A percentile compares a stretch with the other conserved stretches of the same genome.
phyloP scores from a whole-genome alignment of 2,329 filamentous ascomycete species.

The Ophiostoma sp. region DNA sequence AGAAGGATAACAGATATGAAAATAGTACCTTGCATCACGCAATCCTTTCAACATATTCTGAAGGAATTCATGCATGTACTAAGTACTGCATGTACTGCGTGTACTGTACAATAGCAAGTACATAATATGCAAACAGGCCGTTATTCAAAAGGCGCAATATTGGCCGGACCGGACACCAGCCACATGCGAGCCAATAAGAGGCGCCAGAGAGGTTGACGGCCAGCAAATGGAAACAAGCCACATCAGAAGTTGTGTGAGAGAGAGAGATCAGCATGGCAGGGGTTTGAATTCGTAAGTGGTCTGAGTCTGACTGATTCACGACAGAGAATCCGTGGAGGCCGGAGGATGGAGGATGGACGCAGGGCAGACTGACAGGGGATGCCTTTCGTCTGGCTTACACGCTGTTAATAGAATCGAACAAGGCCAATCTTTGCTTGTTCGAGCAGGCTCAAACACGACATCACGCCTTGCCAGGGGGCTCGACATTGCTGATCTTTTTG shows the following conservation, averaged over 20 bases:
- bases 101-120: background rate
- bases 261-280: background rate
- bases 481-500: background rate
- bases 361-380: background rate
- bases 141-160: background rate
- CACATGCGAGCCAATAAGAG: background rate
- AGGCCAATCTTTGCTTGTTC: background rate
- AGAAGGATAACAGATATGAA: too few relatives aligned
- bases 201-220: background rate
- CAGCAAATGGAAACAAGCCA: slow-evolving; percentile 2
- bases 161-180: background rate
- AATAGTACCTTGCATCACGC: too few relatives aligned
- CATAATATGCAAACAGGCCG: background rate
- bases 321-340: background rate
- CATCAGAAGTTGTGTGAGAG: background rate
- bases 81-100: background rate
- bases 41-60: too few relatives aligned
- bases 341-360: background rate
- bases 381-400: background rate
- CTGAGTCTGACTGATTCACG: background rate
- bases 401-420: background rate
- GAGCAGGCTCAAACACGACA: background rate
- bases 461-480: background rate
- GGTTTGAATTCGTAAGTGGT: background rate
- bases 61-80: too few relatives aligned